phyloP scores from a whole-genome alignment of 2,329 filamentous ascomycete species.

The Dryadomyces quercus-mongolicae region DNA sequence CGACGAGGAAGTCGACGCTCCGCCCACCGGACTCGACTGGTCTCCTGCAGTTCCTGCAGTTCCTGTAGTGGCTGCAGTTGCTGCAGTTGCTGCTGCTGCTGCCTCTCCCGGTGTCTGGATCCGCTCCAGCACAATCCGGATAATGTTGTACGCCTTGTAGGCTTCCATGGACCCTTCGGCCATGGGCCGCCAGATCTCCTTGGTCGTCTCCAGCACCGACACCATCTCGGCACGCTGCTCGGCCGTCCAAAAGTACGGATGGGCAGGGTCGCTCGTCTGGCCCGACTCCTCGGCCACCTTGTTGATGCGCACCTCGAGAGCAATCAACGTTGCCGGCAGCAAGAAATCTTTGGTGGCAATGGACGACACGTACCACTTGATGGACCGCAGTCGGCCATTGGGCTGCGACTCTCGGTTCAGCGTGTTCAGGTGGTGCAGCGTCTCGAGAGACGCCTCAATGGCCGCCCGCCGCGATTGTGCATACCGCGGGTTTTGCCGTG shows the following conservation, averaged over 20 bases:
- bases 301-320: constrained; percentile 68
- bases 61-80: neutral
- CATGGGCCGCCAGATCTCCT: constrained; percentile 68
- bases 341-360: constrained; percentile 78
- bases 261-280: constrained; percentile 27
- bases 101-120: constrained; percentile 32
- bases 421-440: constrained; percentile 65
- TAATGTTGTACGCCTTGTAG: constrained; percentile 68
- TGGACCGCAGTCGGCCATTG: constrained; percentile 56
- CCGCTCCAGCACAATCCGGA: constrained; percentile 78
- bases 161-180: constrained; percentile 76
- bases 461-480: constrained; percentile 72
- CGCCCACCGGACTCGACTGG: no score
- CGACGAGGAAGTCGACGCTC: neutral
- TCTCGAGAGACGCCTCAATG: constrained; percentile 74
- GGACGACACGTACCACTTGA: constrained; percentile 69
- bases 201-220: constrained; percentile 56
- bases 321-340: constrained; percentile 73
- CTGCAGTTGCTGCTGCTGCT: neutral
- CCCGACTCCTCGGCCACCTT: constrained; percentile 32
- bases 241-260: constrained; percentile 42
- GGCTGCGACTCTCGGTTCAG: constrained; percentile 64
- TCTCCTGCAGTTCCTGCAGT: neutral
- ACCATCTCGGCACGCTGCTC: constrained; percentile 65
- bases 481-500: constrained; percentile 68